Evolutionary conservation across 805 yeast species (phyloP), one percentile per base, ranked within the genome.

Genomic region (Novakomyces olei): DNA sequence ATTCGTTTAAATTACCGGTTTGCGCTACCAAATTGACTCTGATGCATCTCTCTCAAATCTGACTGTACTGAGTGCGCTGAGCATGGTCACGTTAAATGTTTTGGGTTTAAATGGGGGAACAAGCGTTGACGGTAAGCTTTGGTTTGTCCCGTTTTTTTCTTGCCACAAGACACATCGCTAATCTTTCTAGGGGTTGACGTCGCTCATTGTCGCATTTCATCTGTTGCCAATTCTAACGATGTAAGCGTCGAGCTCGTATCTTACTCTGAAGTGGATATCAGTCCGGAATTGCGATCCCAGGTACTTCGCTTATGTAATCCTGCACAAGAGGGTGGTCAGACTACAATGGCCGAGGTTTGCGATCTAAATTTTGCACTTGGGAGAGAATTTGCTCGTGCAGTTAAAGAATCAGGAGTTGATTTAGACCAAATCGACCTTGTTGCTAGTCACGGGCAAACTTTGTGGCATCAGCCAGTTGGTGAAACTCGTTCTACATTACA

Each of bases 371-470:
- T 22, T 3, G 25, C 25, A 3, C 25, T 22, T 22, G 25, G 25
- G 25, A 10, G 25, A 10, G 25, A 22, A 12, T 22, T 22, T 12
- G 25, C 12, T 10, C 25, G 9, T 3, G 25, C 25, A 22, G 25
- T 12, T 3, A 22, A 22, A 12, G 25, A 22, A 12, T 3, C 25
- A 3, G 9, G 9, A 3, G 12, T 22, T 12, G 25, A 22, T 12
- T 10, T 37, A 18, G 19, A 20, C 19, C 29, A 34, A 4, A 37
- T 46, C 19, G 50, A 46, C 34, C 27, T 45, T 5, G 37, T 46
- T 12, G 46, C 45, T 2, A 41, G 46, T 8, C 49, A 46, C 32
- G 50, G 49, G n/a, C 50, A 46, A 33, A 45, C 50, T 9, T 38
- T 46, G 14, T 46, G 49, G 49, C 39, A 42, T 32, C 34, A 41